A percentile compares a stretch with the other conserved stretches of the same genome.
These are phyloP conservation scores for Paragyromitra xinjiangensis DNA, from an alignment of 495 filamentous ascomycete genomes.

Conservation along the genomic window DNA sequence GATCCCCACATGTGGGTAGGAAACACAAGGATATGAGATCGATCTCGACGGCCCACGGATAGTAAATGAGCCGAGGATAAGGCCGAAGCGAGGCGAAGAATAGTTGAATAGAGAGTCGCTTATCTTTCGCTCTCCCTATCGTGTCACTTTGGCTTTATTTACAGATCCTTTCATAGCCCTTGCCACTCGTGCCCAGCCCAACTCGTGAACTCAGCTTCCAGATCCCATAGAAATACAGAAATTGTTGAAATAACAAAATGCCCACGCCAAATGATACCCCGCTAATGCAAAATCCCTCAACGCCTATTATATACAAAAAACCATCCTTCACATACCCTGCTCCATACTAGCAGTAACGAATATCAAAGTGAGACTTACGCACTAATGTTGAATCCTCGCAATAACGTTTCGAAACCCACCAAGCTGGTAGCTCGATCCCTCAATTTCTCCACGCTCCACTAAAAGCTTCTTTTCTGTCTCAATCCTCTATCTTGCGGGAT, in stretches of 20 bases:
- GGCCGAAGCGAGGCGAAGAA: background rate
- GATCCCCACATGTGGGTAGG: slow-evolving; percentile 2
- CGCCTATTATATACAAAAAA: slow-evolving; percentile 11
- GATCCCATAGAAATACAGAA: slow-evolving; percentile 17
- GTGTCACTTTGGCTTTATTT: slow-evolving; percentile 6
- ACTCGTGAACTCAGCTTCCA: background rate
- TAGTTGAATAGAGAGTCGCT: slow-evolving; percentile 16
- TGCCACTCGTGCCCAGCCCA: background rate
- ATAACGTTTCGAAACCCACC: background rate
- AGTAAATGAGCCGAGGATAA: slow-evolving; percentile 7
- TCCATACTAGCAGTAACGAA: background rate
- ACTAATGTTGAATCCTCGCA: slow-evolving; percentile 2
- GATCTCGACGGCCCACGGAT: slow-evolving; percentile 12
- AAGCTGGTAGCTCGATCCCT: background rate
- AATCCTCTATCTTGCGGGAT: slow-evolving; percentile 22
- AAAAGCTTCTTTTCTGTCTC: slow-evolving; percentile 7
- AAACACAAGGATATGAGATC: slow-evolving; percentile 6
- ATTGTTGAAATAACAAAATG: slow-evolving; percentile 12
- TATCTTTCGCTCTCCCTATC: slow-evolving; percentile 9
- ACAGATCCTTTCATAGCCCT: background rate
- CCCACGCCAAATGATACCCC: slow-evolving; percentile 15
- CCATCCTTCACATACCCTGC: background rate
- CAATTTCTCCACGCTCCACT: background rate
- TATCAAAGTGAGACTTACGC: background rate
- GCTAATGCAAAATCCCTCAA: slow-evolving; percentile 14